phyloP scores from a whole-genome alignment of 106 monocot genomes.

The Dioscorea alata region DNA sequence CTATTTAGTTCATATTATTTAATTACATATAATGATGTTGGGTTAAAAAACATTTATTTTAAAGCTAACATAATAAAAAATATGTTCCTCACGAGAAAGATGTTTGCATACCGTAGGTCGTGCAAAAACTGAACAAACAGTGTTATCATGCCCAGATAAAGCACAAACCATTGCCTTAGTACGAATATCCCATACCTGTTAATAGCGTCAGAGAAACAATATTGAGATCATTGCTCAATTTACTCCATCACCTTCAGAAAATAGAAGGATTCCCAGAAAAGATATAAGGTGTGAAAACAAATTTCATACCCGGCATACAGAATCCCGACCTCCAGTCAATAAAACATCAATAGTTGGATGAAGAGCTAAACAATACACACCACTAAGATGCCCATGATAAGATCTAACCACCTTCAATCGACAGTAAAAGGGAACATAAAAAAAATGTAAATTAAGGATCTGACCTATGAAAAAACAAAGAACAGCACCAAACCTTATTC shows the following conservation, averaged over 20 bases:
- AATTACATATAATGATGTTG: too few species aligned
- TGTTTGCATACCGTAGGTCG: slow-evolving; percentile 71
- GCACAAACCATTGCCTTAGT: slow-evolving; percentile 96
- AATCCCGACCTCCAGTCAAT: slow-evolving; percentile 97
- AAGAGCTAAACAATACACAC: slow-evolving; percentile 94
- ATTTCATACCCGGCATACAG: slow-evolving; percentile 84
- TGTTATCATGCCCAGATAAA: slow-evolving; percentile 96
- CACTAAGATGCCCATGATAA: slow-evolving; percentile 99
- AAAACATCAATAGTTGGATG: slow-evolving; percentile 95
- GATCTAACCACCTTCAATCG: slow-evolving; percentile 66
- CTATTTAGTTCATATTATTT: too few species aligned
- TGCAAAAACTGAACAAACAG: slow-evolving; percentile 97
- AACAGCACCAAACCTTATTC: slow-evolving; percentile 62
- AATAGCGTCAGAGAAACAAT: neutral
- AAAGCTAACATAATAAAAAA: too few species aligned
- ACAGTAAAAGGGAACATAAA: neutral
- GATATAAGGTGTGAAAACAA: neutral
- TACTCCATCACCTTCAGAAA: neutral
- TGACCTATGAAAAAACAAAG: neutral
- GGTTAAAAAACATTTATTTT: too few species aligned
- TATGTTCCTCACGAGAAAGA: too few species aligned
- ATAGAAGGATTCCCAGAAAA: too few species aligned
- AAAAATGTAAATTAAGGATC: neutral
- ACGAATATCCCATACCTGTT: slow-evolving; percentile 95
- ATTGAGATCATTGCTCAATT: neutral